Conservation (phyloP, 2,329 filamentous ascomycete genomes). For the Ophiostoma perfectum region DNA sequence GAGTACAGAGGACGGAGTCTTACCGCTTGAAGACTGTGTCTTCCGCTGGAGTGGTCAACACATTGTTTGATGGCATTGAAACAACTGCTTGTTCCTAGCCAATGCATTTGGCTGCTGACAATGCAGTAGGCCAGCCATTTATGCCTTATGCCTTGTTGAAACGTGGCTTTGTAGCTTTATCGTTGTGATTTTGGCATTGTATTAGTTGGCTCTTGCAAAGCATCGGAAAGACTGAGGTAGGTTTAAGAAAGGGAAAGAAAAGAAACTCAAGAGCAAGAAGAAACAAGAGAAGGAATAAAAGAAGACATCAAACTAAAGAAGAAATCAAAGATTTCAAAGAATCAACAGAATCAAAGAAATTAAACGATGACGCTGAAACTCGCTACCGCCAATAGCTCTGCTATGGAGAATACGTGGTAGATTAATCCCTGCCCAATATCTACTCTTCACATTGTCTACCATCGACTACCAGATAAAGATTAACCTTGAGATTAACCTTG, state of each 20-base stretch:
- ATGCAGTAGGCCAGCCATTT: background rate
- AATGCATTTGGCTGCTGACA: background rate
- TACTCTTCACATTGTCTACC: too few relatives aligned
- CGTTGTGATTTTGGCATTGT: too few relatives aligned
- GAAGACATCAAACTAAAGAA: background rate
- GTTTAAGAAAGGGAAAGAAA: too few relatives aligned
- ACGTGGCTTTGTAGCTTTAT: background rate
- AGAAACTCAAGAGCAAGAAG: too few relatives aligned
- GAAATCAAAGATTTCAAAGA: background rate
- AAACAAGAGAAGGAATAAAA: too few relatives aligned
- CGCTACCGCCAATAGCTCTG: background rate
- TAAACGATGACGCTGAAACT: background rate
- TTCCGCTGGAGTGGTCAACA: too few relatives aligned
- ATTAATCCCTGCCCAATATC: background rate
- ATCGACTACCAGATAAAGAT: background rate
- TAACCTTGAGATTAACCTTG: conserved; percentile 13
- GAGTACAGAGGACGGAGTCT: too few relatives aligned
- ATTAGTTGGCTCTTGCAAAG: too few relatives aligned
- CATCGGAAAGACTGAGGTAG: too few relatives aligned
- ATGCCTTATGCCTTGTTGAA: background rate
- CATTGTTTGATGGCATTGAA: background rate
- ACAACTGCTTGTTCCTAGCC: conserved; percentile 10
- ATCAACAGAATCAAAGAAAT: background rate
- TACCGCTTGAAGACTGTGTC: too few relatives aligned
- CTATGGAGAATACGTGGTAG: background rate